These are phyloP conservation scores for Neofusicoccum sp. DNA, from an alignment of 2,329 filamentous ascomycete genomes.

Conservation along the genomic window DNA sequence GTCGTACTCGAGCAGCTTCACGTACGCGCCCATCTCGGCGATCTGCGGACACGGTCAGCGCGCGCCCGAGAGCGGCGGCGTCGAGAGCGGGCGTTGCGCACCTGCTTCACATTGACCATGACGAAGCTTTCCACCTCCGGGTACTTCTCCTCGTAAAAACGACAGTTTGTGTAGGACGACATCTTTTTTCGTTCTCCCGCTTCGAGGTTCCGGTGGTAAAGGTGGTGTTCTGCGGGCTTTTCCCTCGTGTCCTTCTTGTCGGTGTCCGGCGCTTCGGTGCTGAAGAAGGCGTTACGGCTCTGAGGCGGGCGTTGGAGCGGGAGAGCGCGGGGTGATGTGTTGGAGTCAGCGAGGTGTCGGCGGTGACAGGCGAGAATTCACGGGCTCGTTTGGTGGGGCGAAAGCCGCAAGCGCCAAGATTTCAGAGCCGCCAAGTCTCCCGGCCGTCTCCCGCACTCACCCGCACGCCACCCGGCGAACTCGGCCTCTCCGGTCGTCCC, in stretches of 20 bases:
- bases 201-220: background rate
- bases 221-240: background rate
- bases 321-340: background rate
- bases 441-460: background rate
- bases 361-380: conserved; percentile 20
- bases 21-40: conserved; percentile 99
- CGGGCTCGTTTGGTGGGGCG: conserved; percentile 20
- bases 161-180: conserved; percentile 88
- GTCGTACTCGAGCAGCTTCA: conserved; percentile 99
- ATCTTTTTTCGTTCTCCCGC: conserved; percentile 55
- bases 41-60: conserved; percentile 60
- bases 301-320: background rate
- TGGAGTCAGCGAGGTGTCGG: conserved; percentile 16
- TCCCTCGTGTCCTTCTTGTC: background rate
- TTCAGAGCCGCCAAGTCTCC: conserved; percentile 6
- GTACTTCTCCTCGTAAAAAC: conserved; percentile 97
- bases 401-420: conserved; percentile 14
- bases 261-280: background rate
- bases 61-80: conserved; percentile 16
- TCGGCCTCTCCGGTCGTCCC: background rate
- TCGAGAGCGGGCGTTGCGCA: conserved; percentile 36
- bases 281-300: background rate
- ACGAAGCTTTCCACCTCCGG: conserved; percentile 99
- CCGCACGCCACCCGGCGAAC: background rate
- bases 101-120: conserved; percentile 99